Conservation (phyloP, 345 rosid genomes). For the Eucalyptus pauciflora region DNA sequence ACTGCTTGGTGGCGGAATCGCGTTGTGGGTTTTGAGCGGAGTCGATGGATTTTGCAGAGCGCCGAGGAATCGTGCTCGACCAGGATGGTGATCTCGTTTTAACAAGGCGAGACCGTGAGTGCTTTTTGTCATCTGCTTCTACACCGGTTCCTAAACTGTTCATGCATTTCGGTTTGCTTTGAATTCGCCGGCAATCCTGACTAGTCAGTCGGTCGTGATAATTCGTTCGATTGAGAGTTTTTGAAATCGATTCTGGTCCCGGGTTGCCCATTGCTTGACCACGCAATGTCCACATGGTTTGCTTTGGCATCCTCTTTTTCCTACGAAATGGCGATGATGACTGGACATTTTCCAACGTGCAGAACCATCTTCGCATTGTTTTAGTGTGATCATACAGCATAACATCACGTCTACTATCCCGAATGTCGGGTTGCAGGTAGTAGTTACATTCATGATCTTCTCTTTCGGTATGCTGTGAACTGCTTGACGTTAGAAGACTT, state of each 20-base stretch:
- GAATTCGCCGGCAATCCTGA: background rate
- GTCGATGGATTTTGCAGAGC: background rate
- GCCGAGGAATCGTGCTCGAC: constrained; percentile 21
- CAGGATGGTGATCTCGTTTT: constrained; percentile 85
- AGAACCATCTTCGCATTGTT: constrained; percentile 24
- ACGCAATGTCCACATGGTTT: background rate
- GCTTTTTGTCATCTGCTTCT: background rate
- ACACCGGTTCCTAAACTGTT: background rate
- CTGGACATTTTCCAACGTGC: background rate
- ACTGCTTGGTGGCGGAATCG: background rate
- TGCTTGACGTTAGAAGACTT: background rate
- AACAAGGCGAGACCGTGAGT: constrained; percentile 47
- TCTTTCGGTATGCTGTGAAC: background rate
- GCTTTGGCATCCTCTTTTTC: background rate
- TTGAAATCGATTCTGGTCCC: background rate
- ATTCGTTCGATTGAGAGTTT: background rate
- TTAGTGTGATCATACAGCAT: constrained; percentile 50
- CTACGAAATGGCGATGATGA: background rate
- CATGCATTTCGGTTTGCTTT: background rate
- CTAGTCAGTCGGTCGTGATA: background rate
- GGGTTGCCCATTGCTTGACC: background rate
- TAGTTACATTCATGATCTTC: background rate
- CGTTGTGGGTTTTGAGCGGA: constrained; percentile 13
- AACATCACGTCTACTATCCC: constrained; percentile 67
- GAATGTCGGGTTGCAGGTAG: constrained; percentile 77